phyloP scores from a whole-genome alignment of 129 eudicot species.

The Silybum marianum region DNA sequence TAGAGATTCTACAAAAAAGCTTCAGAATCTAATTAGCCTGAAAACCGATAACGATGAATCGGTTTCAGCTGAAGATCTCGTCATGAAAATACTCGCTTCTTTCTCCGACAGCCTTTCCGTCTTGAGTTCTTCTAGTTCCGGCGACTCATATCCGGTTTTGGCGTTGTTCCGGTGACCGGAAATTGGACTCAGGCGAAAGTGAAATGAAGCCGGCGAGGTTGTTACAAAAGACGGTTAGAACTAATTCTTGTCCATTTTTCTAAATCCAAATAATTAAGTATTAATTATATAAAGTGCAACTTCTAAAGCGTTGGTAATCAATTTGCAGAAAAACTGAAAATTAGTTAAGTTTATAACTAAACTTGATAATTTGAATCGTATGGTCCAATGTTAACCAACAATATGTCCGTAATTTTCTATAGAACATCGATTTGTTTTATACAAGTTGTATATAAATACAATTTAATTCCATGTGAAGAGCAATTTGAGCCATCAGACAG shows the following conservation, averaged over 20 bases:
- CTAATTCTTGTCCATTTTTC: background rate
- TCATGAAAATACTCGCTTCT: slow-evolving; percentile 37
- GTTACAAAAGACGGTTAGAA: slow-evolving; percentile 50
- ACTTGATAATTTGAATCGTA: too few relatives aligned
- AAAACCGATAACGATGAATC: slow-evolving; percentile 23
- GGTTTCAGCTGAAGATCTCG: slow-evolving; percentile 38
- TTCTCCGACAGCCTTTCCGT: slow-evolving; percentile 42
- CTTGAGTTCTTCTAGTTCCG: slow-evolving; percentile 13
- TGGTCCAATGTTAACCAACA: background rate
- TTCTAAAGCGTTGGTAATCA: background rate
- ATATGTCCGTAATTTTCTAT: background rate
- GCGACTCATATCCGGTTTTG: background rate
- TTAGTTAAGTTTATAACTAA: too few relatives aligned
- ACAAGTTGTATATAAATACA: background rate
- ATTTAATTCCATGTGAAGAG: background rate
- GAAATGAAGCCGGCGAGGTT: slow-evolving; percentile 43
- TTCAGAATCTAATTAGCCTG: slow-evolving; percentile 36
- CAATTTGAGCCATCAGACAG: background rate
- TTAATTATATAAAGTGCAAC: background rate
- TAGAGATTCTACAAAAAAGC: slow-evolving; percentile 35
- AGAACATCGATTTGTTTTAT: background rate
- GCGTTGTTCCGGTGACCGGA: slow-evolving; percentile 27
- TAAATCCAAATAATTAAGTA: background rate
- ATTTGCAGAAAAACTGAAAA: slow-evolving; percentile 40
- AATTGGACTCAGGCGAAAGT: slow-evolving; percentile 34